Base-by-base conservation (phyloP, 805 yeast species). In the Barnettozyma botsteinii region DNA sequence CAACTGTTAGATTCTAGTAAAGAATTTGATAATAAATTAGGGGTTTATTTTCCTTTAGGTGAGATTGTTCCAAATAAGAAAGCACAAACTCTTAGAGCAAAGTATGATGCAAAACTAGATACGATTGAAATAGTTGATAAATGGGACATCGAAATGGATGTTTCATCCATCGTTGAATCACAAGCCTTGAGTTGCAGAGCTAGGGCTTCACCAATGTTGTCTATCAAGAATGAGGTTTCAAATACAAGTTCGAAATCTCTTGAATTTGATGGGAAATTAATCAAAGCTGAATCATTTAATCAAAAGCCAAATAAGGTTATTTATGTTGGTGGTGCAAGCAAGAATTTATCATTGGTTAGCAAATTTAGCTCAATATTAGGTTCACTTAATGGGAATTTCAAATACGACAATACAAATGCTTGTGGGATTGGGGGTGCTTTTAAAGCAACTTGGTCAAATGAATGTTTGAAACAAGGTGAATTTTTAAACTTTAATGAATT, bases 351-450 rank as follows among this genome's bases (percentile, higher is more conserved):
- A 21, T 81, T 88, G 38, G 79, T 87, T 24, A 59, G 63, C 17
- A 81, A 76, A 48, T 81, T 85, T 67, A 78, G 88, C 10, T 66
- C 79, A 11, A 78, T 88, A 7, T 60, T 88, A 26, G 89, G 88
- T 5, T 55, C 64, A 19, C 61, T 67, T 2, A 57, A 66, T 25
- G 93, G 89, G 1, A 78, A 82, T 46, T 85, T 62, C 57, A 75
- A 77, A 44, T 79, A 83, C 28, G 88, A 85, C 52, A 75, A 85
- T 34, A 78, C 91, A 7, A 88, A 88, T 61, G 93, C 96, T 1
- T 88, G 96, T 69, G 96, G 96, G 0, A 60, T 85, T 26, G 96
- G 96, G 20, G 95, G 96, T 4, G 91, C 94, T 31, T 85, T 73
- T 62, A 83, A 85, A 56, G 91, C 95, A 1, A 66, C 80, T 35